These are phyloP conservation scores for Aspergillus sp. DNA, from an alignment of 2,329 filamentous ascomycete genomes.

Conservation along the genomic window DNA sequence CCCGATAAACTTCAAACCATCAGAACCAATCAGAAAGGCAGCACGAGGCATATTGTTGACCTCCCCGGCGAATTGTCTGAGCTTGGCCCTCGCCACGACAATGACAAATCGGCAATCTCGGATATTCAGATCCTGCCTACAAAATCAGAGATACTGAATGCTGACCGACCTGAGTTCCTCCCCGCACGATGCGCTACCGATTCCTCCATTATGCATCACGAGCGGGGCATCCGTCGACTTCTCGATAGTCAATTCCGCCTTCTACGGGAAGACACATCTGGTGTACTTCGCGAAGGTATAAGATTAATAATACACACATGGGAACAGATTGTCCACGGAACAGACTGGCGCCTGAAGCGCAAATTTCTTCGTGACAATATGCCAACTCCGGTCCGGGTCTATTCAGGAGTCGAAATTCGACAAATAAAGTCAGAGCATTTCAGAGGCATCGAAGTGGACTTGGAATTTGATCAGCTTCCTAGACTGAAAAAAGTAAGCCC, in stretches of 20 bases:
- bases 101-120: slow-evolving; percentile 9
- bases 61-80: slow-evolving; percentile 12
- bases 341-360: slow-evolving; percentile 9
- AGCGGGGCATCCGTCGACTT: slow-evolving; percentile 12
- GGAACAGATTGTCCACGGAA: background rate
- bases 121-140: slow-evolving; percentile 11
- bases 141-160: slow-evolving; percentile 6
- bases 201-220: background rate
- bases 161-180: slow-evolving; percentile 8
- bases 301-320: slow-evolving; percentile 10
- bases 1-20: background rate
- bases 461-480: slow-evolving; percentile 14
- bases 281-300: slow-evolving; percentile 12
- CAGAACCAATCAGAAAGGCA: background rate
- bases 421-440: background rate
- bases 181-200: background rate
- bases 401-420: slow-evolving; percentile 1
- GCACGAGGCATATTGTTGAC: background rate
- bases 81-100: slow-evolving; percentile 11
- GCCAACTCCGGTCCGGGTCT: slow-evolving; percentile 11
- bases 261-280: slow-evolving; percentile 15
- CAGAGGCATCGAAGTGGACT: slow-evolving; percentile 9
- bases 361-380: slow-evolving; percentile 6
- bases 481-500: background rate
- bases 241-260: slow-evolving; percentile 16